phyloP scores from a whole-genome alignment of 2,329 filamentous ascomycete genomes.

The Plenodomus lindquistii region DNA sequence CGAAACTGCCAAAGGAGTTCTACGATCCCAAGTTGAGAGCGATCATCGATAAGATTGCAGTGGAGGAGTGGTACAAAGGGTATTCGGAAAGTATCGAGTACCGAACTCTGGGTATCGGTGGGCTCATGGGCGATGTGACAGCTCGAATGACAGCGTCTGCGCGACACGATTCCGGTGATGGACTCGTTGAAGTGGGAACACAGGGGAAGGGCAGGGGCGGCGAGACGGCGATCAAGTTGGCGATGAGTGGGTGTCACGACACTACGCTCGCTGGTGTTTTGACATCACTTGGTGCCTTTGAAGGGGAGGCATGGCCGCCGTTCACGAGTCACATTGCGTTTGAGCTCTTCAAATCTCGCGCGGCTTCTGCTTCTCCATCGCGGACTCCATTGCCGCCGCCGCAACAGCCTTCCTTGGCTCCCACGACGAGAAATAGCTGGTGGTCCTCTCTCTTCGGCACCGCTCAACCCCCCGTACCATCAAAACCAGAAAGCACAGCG shows the following conservation, averaged over 20 bases:
- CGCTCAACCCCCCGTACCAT: conserved; percentile 10
- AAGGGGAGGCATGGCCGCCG: conserved; percentile 78
- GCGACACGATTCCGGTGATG: conserved; percentile 41
- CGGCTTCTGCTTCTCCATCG: conserved; percentile 1
- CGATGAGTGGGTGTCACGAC: conserved; percentile 86
- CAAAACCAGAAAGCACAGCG: conserved; percentile 54
- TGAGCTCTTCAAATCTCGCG: conserved; percentile 75
- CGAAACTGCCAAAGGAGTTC: conserved; percentile 80
- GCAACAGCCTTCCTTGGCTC: neutral
- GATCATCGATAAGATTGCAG: conserved; percentile 72
- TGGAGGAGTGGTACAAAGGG: conserved; percentile 92
- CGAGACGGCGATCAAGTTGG: conserved; percentile 67
- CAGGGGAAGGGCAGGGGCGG: conserved; percentile 50
- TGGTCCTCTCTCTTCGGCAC: conserved; percentile 44
- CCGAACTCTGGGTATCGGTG: conserved; percentile 84
- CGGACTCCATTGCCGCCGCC: no score
- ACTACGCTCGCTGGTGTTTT: conserved; percentile 85
- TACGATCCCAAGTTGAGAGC: conserved; percentile 74
- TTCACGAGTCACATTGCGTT: conserved; percentile 92
- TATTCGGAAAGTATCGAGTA: conserved; percentile 86
- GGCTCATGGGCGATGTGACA: conserved; percentile 80
- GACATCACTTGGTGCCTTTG: conserved; percentile 76
- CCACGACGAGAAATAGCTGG: conserved; percentile 30
- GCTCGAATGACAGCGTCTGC: conserved; percentile 49
- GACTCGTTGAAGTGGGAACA: conserved; percentile 47